Base-by-base conservation (phyloP, 192 early-diverging fungal genomes). In the Thoreauomyces humboldtii region DNA sequence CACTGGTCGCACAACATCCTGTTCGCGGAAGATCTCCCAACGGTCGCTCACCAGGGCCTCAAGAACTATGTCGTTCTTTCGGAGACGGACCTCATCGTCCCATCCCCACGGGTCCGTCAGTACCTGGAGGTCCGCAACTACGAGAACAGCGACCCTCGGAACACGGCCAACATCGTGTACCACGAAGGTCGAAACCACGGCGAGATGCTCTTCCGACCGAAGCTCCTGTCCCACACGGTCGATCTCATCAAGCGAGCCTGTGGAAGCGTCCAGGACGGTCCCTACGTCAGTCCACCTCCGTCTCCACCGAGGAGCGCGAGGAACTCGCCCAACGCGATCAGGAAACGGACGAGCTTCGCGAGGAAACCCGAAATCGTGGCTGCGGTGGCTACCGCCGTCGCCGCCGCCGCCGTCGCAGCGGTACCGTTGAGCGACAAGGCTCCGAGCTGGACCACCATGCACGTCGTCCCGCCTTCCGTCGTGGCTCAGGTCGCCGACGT, bases 11-110 rank as follows among this genome's bases (percentile, higher is more conserved):
- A 52, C 17, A 67, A 73, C 54, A 52, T 63, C 22, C 42, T 75
- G 17, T 78, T 78, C 44, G 47, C 38, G 4, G 51, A 75, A 21
- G 51, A 72, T 4, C 52, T 78, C 5, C 76, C 76, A 4, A 12
- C 38, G 9, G 50, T 25, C 25, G 29, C 25, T 14, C 51, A n/a
- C 22, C 17, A 4, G 33, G 57, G 57, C 4, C 19, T 57, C 5
- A 22, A 17, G 35, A 45, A 68, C 36, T 25, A 37, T 11, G 32
- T 59, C 35, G 22, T 60, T 6, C 36, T 68, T 11, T 17, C 29
- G 27, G 55, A 34, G 15, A 27, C 19, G 11, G 65, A 68, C 46
- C 45, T 9, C 2, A 68, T 68, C 27, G 65, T 68, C 9, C 56
- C 55, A 4, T 46, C 65, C 0, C 31, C 55, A 14, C 43, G 56